Base-by-base conservation (phyloP, 2,329 filamentous ascomycete species). In the Dryadomyces quercus-mongolicae region DNA sequence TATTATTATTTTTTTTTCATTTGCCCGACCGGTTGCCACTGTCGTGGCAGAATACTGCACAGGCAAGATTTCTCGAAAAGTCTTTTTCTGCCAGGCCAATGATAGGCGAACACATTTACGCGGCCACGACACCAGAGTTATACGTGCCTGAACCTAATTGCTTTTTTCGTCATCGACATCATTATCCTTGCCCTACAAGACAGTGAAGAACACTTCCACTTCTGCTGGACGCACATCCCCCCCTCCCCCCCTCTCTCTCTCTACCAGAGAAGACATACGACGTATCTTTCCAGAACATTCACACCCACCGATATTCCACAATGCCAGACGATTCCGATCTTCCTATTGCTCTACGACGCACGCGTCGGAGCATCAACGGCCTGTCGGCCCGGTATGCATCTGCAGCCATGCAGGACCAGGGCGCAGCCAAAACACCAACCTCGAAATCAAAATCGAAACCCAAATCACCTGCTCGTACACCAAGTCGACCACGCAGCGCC, bases 341-440 rank as follows among this genome's bases (percentile, higher is more conserved):
- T 25, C 77, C 78, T 2, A 73, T 82, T 55, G 76, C 79, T n/a
- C 64, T 81, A 13, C 71, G 79, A 57, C 77, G 77, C 44, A 69
- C 72, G 31, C 73, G 77, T 60, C 75, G 80, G 38, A 71, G 68
- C 57, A 71, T 64, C 31, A 49, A 55, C 10, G 60, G 61, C 18
- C 58, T 56, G 53, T 60, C 54, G 36, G 49, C 55, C 40, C 49
- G 57, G 40, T 31, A 40, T 42, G 22, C 47, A 21, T 21, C 51
- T 51, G n/a, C 8, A 10, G n/a, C 51, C 40, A 18, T 20, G 49
- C 25, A 34, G 58, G 58, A 56, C 58, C 22, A 65, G 59, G 18
- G 55, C 64, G 1, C 76, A 71, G 60, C 76, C 75, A 59, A 15
- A 34, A 16, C 12, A 40, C 18, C 49, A 10, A 36, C 31, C 22